Percentiles rank a stretch among this genome's conserved stretches.
Evolutionary conservation across 805 yeast species (phyloP).

Genomic region (Barnettozyma botsteinii): DNA sequence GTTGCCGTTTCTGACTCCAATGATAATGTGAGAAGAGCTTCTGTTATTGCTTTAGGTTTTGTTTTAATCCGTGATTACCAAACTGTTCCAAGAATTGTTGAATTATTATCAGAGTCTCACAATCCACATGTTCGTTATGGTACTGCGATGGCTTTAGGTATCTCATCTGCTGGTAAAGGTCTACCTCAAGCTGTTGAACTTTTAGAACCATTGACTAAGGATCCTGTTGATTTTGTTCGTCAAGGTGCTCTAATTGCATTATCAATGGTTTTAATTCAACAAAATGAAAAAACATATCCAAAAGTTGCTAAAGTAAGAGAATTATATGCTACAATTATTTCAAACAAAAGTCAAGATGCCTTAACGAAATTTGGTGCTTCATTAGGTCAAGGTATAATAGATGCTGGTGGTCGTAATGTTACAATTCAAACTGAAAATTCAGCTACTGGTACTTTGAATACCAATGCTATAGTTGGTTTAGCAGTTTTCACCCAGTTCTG

Average conservation of each 20-base stretch:
- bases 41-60: constrained; percentile 89
- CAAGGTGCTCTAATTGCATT: constrained; percentile 95
- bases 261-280: constrained; percentile 85
- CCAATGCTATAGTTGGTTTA: constrained; percentile 87
- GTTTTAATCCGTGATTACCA: constrained; percentile 84
- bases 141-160: constrained; percentile 94
- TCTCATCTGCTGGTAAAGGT: constrained; percentile 94
- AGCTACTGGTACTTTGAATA: constrained; percentile 85
- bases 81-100: constrained; percentile 93
- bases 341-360: constrained; percentile 91
- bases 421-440: constrained; percentile 85
- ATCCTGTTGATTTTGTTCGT: constrained; percentile 94
- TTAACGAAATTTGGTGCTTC: constrained; percentile 98
- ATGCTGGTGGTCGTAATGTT: constrained; percentile 98
- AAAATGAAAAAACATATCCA: constrained; percentile 76
- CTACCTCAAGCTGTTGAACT: constrained; percentile 85
- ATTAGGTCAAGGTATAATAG: constrained; percentile 93
- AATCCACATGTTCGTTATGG: constrained; percentile 98
- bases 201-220: constrained; percentile 86
- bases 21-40: constrained; percentile 94
- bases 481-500: constrained; percentile 89
- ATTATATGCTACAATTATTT: constrained; percentile 65
- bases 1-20: constrained; percentile 94
- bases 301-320: constrained; percentile 75
- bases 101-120: constrained; percentile 86